A percentile compares a stretch with the other conserved stretches of the same genome.
Evolutionary conservation across 164 flowering plant species (phyloP).

Genomic region (Saururus chinensis): DNA sequence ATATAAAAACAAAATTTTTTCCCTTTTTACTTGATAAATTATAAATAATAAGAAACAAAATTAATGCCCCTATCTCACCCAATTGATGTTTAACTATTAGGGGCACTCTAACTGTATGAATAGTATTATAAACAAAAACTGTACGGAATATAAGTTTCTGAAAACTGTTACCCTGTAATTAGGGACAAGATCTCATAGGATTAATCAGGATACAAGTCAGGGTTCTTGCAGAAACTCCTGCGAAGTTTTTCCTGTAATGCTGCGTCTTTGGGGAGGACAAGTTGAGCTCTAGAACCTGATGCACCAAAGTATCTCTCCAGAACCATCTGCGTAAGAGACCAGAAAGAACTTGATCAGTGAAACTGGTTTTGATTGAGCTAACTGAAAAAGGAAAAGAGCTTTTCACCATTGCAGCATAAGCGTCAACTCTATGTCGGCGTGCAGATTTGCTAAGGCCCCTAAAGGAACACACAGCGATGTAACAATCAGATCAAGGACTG

Average conservation of each 20-base stretch:
- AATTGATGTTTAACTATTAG: too few relatives aligned
- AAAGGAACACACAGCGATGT: neutral
- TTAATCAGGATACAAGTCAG: neutral
- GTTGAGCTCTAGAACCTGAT: conserved; percentile 49
- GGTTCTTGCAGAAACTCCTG: conserved; percentile 33
- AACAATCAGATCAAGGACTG: neutral
- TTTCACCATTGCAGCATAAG: conserved; percentile 78
- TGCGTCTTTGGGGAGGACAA: conserved; percentile 55
- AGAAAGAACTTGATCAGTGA: neutral
- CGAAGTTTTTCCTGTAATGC: conserved; percentile 52
- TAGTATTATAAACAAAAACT: too few relatives aligned
- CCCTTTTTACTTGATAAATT: too few relatives aligned
- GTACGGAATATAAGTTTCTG: neutral
- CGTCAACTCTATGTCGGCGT: conserved; percentile 25
- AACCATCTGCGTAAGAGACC: conserved; percentile 41
- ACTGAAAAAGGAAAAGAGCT: neutral
- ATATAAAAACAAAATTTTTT: too few relatives aligned
- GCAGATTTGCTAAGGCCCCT: conserved; percentile 22
- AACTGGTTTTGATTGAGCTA: neutral
- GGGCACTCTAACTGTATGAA: too few relatives aligned
- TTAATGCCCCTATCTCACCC: too few relatives aligned
- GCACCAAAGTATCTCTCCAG: conserved; percentile 63
- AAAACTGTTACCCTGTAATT: neutral
- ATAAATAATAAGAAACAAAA: too few relatives aligned
- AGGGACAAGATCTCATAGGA: neutral